Conservation (phyloP, 2,329 filamentous ascomycete genomes). For the Cryphonectria parasitica region DNA sequence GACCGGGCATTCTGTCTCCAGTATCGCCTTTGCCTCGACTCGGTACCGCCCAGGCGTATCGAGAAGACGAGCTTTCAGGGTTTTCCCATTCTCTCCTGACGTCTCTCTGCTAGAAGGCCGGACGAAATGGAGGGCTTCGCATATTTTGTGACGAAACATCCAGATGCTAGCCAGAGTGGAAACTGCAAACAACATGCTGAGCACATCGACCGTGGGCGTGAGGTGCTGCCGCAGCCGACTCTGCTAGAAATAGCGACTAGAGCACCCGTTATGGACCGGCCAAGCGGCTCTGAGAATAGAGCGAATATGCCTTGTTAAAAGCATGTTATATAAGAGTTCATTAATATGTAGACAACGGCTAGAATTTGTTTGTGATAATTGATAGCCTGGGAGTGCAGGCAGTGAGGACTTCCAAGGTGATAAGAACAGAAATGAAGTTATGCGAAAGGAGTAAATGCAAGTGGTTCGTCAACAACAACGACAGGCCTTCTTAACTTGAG, state of each 20-base stretch:
- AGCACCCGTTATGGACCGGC: not conserved
- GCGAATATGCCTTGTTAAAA: not conserved
- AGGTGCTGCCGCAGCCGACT: too few relatives aligned
- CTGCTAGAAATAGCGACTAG: not conserved
- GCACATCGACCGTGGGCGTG: not conserved
- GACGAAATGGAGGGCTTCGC: not conserved
- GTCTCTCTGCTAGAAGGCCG: not conserved
- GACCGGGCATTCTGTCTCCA: not conserved
- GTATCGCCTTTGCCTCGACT: not conserved
- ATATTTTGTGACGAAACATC: not conserved
- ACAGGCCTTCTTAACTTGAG: too few relatives aligned
- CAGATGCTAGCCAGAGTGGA: not conserved
- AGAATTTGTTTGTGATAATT: not conserved
- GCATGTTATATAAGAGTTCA: not conserved
- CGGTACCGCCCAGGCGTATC: not conserved
- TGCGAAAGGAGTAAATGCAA: too few relatives aligned
- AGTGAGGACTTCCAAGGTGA: too few relatives aligned
- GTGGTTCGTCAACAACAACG: too few relatives aligned
- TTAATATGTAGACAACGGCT: not conserved
- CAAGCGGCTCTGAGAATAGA: not conserved
- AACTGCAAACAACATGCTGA: not conserved
- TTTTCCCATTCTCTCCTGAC: not conserved
- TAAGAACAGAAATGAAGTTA: too few relatives aligned
- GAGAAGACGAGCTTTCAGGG: not conserved
- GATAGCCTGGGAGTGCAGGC: not conserved